These are phyloP conservation scores for Cryptococcus sp. DNA, from an alignment of 1,284 basidiomycete species.

Conservation along the genomic window DNA sequence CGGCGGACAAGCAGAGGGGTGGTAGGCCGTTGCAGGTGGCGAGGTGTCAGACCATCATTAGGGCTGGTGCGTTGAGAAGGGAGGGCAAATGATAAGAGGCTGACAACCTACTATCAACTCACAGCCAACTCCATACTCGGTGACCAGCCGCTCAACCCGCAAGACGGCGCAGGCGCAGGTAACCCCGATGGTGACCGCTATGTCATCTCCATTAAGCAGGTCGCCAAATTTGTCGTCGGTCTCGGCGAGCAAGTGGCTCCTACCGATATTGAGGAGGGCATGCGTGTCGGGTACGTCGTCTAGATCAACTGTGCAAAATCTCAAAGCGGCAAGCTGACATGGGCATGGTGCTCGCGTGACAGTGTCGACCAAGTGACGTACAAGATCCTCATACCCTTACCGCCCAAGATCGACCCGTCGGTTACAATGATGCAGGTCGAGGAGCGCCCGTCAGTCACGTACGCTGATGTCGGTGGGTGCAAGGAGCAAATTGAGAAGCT, in stretches of 20 bases:
- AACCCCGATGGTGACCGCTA: conserved; percentile 89
- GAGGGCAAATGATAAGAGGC: background rate
- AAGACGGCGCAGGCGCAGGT: conserved; percentile 49
- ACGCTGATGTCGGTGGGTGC: conserved; percentile 96
- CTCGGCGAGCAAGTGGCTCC: conserved; percentile 94
- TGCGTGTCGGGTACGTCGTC: conserved; percentile 86
- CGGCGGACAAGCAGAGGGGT: conserved; percentile 76
- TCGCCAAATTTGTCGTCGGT: conserved; percentile 98
- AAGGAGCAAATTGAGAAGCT: conserved; percentile 99
- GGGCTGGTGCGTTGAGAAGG: conserved; percentile 52
- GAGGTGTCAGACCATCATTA: conserved; percentile 97
- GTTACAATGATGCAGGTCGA: conserved; percentile 99
- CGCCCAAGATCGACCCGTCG: conserved; percentile 97
- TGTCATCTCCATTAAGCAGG: conserved; percentile 99
- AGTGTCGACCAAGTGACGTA: conserved; percentile 67
- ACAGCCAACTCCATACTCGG: conserved; percentile 64
- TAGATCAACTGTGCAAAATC: background rate
- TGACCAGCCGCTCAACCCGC: conserved; percentile 45
- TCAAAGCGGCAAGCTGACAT: conserved; percentile 33
- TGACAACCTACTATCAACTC: background rate
- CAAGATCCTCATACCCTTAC: conserved; percentile 99
- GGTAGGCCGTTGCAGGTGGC: conserved; percentile 92
- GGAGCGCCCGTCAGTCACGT: conserved; percentile 98
- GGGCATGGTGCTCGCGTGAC: too few relatives aligned
- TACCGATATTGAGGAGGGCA: conserved; percentile 98